Evolutionary conservation across 2,329 filamentous ascomycete genomes (phyloP).

Genomic region (Nemania serpens): DNA sequence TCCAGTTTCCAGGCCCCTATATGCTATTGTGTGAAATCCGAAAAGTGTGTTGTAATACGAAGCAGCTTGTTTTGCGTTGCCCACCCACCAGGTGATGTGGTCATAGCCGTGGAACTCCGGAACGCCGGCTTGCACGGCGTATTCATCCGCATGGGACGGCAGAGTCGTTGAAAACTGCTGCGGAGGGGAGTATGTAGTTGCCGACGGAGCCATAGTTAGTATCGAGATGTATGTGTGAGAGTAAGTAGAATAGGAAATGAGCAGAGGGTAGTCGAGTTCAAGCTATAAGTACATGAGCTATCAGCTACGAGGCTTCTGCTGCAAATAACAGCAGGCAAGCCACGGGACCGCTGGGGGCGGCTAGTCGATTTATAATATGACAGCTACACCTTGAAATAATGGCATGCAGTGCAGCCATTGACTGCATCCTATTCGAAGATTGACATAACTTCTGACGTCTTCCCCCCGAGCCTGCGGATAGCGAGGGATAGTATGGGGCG

Average conservation of each 20-base stretch:
- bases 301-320: background rate
- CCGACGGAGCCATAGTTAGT: constrained; percentile 63
- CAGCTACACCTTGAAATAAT: background rate
- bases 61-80: constrained; percentile 94
- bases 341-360: background rate
- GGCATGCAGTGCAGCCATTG: constrained; percentile 2
- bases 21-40: constrained; percentile 82
- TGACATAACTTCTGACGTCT: constrained; percentile 34
- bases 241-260: background rate
- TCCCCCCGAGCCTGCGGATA: constrained; percentile 41
- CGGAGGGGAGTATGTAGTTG: constrained; percentile 55
- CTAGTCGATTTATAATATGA: constrained; percentile 10
- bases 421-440: constrained; percentile 6
- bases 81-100: constrained; percentile 94
- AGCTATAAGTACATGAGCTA: constrained; percentile 5
- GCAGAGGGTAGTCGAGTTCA: background rate
- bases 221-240: background rate
- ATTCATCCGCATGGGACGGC: constrained; percentile 54
- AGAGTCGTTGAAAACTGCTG: constrained; percentile 49
- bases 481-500: constrained; percentile 34
- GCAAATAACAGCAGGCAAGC: background rate
- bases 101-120: constrained; percentile 81
- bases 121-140: constrained; percentile 55
- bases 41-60: constrained; percentile 87
- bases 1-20: constrained; percentile 86